Evolutionary conservation across 805 yeast genomes (phyloP).

Genomic region (Saccharomycopsis fodiens): DNA sequence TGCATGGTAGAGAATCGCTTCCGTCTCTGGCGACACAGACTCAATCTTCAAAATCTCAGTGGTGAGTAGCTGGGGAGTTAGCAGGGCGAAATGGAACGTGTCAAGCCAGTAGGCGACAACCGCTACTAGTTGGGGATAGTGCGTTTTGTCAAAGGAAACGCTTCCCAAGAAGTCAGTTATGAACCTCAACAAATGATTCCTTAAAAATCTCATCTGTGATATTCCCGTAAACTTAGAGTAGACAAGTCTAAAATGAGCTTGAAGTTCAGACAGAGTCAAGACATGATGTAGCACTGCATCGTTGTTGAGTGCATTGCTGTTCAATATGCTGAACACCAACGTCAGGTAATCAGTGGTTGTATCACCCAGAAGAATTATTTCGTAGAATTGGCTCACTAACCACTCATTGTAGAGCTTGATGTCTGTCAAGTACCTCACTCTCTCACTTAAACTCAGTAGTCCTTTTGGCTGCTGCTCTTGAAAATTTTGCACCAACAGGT

Average conservation of each 20-base stretch:
- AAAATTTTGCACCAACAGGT: not conserved
- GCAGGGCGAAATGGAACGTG: not conserved
- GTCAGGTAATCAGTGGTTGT: conserved; percentile 2
- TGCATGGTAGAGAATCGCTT: not conserved
- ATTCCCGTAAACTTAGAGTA: conserved; percentile 1
- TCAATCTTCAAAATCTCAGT: not conserved
- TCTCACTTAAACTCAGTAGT: not conserved
- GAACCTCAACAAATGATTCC: not conserved
- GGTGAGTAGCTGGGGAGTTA: not conserved
- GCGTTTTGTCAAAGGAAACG: not conserved
- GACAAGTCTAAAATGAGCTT: not conserved
- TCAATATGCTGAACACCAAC: conserved; percentile 1
- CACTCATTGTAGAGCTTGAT: not conserved
- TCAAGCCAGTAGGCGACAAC: not conserved
- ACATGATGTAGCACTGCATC: not conserved
- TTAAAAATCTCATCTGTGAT: not conserved
- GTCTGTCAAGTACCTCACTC: not conserved
- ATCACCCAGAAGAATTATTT: not conserved
- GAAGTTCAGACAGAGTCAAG: not conserved
- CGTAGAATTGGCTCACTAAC: conserved; percentile 6
- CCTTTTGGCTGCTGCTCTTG: not conserved
- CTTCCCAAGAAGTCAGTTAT: not conserved
- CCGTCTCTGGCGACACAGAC: not conserved
- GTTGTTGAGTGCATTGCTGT: not conserved
- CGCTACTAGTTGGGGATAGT: not conserved